phyloP scores from a whole-genome alignment of 441 rosid genomes.

The Pelargonium cotyledonis region DNA sequence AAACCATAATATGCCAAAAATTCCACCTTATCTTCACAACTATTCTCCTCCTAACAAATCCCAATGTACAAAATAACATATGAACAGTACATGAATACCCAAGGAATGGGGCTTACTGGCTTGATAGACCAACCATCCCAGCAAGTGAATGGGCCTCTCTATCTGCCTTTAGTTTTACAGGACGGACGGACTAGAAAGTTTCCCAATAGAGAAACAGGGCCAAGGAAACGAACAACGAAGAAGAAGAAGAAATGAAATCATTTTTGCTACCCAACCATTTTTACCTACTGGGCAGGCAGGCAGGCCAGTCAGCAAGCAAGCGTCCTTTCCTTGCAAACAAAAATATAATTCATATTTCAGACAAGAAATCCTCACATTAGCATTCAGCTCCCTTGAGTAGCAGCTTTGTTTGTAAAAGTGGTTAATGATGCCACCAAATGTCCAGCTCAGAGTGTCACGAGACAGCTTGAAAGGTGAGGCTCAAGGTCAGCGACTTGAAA shows the following conservation, averaged over 20 bases:
- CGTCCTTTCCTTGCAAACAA: not conserved
- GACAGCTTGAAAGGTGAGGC: not conserved
- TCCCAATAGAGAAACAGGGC: not conserved
- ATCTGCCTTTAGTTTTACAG: not conserved
- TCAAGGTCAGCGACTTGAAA: not conserved
- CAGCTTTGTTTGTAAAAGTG: not conserved
- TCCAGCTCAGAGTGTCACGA: not conserved
- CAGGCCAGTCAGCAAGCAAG: not conserved
- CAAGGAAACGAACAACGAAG: not conserved
- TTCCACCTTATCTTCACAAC: not conserved
- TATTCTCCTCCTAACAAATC: not conserved
- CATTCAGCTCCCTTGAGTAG: not conserved
- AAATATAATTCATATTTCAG: not conserved
- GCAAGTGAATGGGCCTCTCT: not conserved
- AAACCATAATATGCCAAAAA: not conserved
- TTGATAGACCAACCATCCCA: not conserved
- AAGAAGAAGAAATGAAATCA: not conserved
- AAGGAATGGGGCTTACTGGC: not conserved
- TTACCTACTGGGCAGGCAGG: not conserved
- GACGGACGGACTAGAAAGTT: not conserved
- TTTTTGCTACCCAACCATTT: not conserved
- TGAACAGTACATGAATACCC: conserved; percentile 3
- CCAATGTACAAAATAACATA: conserved; percentile 1
- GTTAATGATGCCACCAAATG: not conserved
- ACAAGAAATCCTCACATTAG: not conserved